Base-by-base conservation (phyloP, 306 rosid genomes). In the Lathyrus aphaca region DNA sequence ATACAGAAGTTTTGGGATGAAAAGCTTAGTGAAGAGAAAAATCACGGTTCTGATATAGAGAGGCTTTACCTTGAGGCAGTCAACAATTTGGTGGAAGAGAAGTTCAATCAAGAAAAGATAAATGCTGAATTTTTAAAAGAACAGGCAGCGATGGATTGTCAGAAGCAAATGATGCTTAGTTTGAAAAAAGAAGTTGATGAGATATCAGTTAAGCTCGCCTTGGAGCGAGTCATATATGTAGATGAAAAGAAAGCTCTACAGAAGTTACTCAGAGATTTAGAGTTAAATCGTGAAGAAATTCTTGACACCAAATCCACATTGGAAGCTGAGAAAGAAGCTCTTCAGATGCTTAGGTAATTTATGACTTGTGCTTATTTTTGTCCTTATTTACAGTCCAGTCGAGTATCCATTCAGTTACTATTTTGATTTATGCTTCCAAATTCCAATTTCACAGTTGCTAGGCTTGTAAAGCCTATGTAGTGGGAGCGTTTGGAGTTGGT, bases 311-410 rank as follows among this genome's bases (percentile, higher is more conserved):
- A 88, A 79, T 88, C 97, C 60, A 82, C 84, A 21, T 88, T 90
- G 12, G 88, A 94, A 82, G 92, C 98, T 29, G 98, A 94, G 85
- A 94, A 76, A 68, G 98, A 94, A 87, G 97, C 97, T 62, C 77
- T 90, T 75, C 90, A 89, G 60, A 94, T 94, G 76, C 86, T 88
- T 37, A 84, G 97, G 98, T 94, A 80, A 54, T 42, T 42, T 74
- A 12, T 50, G 30, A 39, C 17, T 8, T 70, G 1, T 2, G 1
- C 25, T 59, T 70, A 14, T 30, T 23, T 23, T 50, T 29, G 45
- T 49, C 53, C 54, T 72, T 66, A 64, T 63, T 48, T 48, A 50
- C 40, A 60, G 39, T 68, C 46, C 58, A 54, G 58, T 54, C 67
- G 68, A 42, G 40, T 54, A 25, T 55, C 72, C 50, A 17, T 32